Percentiles rank a stretch among this genome's conserved stretches.
These are phyloP conservation scores for Paraphoma chrysanthemicola DNA, from an alignment of 2,329 filamentous ascomycete genomes.

Conservation along the genomic window DNA sequence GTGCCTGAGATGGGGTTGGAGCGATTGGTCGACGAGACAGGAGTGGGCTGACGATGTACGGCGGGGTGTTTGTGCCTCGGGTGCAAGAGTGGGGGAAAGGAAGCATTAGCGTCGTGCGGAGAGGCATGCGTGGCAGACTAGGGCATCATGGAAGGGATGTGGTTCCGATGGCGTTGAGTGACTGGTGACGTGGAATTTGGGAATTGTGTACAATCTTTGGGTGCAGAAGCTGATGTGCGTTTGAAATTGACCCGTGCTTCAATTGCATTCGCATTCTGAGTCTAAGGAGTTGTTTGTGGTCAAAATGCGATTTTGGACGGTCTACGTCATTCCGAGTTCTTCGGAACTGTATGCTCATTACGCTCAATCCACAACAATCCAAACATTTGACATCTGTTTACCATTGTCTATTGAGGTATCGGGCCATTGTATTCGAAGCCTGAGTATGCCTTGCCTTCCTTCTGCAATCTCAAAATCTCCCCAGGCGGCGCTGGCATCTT, in stretches of 20 bases:
- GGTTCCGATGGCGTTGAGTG: conserved; percentile 6
- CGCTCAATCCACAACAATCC: too few relatives aligned
- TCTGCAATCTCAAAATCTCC: conserved; percentile 58
- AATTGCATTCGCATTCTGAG: too few relatives aligned
- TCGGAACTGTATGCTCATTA: not conserved
- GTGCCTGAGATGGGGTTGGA: conserved; percentile 3
- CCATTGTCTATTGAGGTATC: conserved; percentile 8
- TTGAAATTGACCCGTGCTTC: too few relatives aligned
- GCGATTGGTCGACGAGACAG: conserved; percentile 9
- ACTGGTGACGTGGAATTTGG: not conserved
- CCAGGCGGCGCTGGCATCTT: conserved; percentile 65
- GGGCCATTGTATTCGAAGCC: conserved; percentile 27
- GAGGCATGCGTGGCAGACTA: conserved; percentile 12
- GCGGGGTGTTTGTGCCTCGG: conserved; percentile 6
- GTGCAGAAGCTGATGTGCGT: not conserved
- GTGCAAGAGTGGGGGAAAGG: conserved; percentile 34
- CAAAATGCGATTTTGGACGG: too few relatives aligned
- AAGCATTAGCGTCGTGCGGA: not conserved
- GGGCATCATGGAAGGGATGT: not conserved
- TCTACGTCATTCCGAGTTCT: conserved; percentile 6
- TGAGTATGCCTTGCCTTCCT: conserved; percentile 36
- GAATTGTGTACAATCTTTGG: not conserved
- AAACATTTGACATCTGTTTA: too few relatives aligned
- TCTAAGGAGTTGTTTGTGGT: too few relatives aligned
- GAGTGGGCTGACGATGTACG: conserved; percentile 10